These are phyloP conservation scores for Termitomyces sp. DNA, from an alignment of 768 basidiomycete species.

Conservation along the genomic window DNA sequence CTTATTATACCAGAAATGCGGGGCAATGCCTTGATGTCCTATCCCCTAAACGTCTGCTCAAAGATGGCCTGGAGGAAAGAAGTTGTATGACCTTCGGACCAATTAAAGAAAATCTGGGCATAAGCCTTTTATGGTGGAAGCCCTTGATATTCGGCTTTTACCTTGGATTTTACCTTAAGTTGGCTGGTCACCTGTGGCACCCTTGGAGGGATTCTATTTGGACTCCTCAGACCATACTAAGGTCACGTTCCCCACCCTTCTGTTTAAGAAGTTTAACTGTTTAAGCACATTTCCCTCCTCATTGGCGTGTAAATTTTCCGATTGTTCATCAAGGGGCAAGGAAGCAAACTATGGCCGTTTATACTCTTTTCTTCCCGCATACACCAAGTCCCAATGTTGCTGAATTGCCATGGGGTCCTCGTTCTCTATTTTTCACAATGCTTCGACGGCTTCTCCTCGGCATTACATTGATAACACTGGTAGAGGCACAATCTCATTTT, in stretches of 20 bases:
- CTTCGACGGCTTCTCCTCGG: background rate
- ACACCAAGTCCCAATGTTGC: background rate
- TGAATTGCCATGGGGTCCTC: background rate
- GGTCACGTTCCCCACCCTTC: background rate
- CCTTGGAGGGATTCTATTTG: background rate
- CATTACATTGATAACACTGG: background rate
- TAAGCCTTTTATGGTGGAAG: background rate
- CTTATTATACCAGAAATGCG: conserved; percentile 2
- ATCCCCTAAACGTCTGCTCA: background rate
- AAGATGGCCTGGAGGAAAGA: background rate
- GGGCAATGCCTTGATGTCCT: conserved; percentile 5
- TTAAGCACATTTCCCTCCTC: background rate
- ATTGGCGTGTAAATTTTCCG: background rate
- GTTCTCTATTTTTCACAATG: background rate
- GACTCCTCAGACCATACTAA: background rate
- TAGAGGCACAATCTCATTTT: background rate
- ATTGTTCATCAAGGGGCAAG: background rate
- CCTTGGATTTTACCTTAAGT: background rate
- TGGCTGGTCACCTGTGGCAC: background rate
- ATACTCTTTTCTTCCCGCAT: background rate
- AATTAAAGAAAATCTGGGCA: background rate
- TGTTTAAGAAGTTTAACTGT: background rate
- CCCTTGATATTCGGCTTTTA: background rate
- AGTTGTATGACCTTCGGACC: background rate
- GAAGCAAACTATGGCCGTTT: background rate